phyloP scores from a whole-genome alignment of 768 basidiomycete species.

The Mycena epipterygia region DNA sequence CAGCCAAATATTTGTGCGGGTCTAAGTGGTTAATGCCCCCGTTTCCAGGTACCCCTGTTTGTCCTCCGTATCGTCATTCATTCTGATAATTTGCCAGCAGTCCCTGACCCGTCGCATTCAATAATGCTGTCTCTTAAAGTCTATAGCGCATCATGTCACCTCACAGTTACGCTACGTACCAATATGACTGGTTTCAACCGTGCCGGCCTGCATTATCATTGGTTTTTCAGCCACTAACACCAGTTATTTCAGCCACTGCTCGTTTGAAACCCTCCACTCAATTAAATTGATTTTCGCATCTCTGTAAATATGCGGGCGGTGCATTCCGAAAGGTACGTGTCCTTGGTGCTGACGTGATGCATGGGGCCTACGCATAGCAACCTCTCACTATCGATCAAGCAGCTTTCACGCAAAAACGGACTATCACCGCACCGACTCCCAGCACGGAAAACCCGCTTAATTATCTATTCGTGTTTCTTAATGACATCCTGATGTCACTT shows the following conservation, averaged over 20 bases:
- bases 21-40: slow-evolving; percentile 17
- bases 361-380: slow-evolving; percentile 18
- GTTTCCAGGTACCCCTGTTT: slow-evolving; percentile 16
- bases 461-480: slow-evolving; percentile 25
- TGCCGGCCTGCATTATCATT: background rate
- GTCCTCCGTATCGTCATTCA: slow-evolving; percentile 18
- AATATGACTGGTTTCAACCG: slow-evolving; percentile 34
- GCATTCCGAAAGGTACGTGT: background rate
- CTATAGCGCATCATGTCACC: slow-evolving; percentile 20
- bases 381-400: slow-evolving; percentile 19
- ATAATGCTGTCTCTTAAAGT: slow-evolving; percentile 25
- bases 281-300: slow-evolving; percentile 3
- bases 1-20: slow-evolving; percentile 44
- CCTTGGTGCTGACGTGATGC: slow-evolving; percentile 5
- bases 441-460: slow-evolving; percentile 22
- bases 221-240: background rate
- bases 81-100: slow-evolving; percentile 22
- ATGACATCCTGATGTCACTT: slow-evolving; percentile 20
- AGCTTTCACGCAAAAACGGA: slow-evolving; percentile 14
- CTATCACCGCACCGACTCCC: slow-evolving; percentile 29
- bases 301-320: background rate
- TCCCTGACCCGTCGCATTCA: slow-evolving; percentile 6
- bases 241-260: slow-evolving; percentile 24
- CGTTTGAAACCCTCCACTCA: background rate
- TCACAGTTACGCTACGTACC: slow-evolving; percentile 22